Percentiles rank a stretch among this genome's conserved stretches.
Conservation (phyloP, 331 rosid species). For the Quercus tomentella region DNA sequence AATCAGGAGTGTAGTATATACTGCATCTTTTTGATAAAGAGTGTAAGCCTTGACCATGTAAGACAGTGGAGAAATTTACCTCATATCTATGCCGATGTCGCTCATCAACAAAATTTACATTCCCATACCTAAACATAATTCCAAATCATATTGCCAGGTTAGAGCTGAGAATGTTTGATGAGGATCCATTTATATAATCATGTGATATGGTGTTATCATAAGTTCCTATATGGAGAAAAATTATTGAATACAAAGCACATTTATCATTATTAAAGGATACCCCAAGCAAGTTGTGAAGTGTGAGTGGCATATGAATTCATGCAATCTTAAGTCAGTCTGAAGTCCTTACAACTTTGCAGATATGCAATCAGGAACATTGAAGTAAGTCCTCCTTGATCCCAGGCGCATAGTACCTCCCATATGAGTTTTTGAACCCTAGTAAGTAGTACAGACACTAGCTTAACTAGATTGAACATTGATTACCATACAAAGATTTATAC, state of each 20-base stretch:
- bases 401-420: slow-evolving; percentile 68
- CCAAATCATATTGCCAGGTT: slow-evolving; percentile 12
- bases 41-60: not conserved
- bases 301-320: not conserved
- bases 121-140: slow-evolving; percentile 38
- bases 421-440: slow-evolving; percentile 57
- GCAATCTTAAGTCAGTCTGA: slow-evolving; percentile 14
- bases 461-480: slow-evolving; percentile 14
- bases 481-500: not conserved
- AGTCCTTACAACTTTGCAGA: slow-evolving; percentile 55
- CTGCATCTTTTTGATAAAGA: not conserved
- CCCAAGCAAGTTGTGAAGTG: not conserved
- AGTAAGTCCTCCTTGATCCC: slow-evolving; percentile 54
- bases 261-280: not conserved
- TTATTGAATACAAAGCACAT: not conserved
- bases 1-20: not conserved
- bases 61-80: slow-evolving; percentile 21
- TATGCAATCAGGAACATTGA: slow-evolving; percentile 41
- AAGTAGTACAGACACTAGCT: slow-evolving; percentile 7
- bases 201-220: not conserved
- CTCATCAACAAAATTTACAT: slow-evolving; percentile 43
- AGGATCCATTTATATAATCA: not conserved
- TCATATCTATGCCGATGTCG: slow-evolving; percentile 66
- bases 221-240: not conserved
- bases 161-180: not conserved